These are phyloP conservation scores for Cryptosporidium ryanae DNA, from an alignment of 169 alveolate species.

Conservation along the genomic window DNA sequence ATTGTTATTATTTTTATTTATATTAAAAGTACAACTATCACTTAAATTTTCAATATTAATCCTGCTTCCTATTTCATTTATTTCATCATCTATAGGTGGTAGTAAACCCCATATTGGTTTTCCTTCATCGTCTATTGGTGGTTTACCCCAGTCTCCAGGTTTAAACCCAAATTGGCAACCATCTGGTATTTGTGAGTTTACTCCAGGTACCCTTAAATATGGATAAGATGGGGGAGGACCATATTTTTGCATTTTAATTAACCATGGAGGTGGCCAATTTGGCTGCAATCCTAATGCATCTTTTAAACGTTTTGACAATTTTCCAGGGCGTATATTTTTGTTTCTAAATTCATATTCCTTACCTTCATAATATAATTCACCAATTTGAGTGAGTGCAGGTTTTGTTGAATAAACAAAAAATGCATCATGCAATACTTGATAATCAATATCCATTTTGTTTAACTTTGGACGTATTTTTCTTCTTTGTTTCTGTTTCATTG, in stretches of 20 bases:
- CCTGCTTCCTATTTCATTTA: background rate
- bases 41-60: background rate
- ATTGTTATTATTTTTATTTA: background rate
- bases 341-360: slow-evolving; percentile 95
- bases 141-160: slow-evolving; percentile 95
- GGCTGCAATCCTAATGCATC: slow-evolving; percentile 96
- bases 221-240: slow-evolving; percentile 99
- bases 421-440: slow-evolving; percentile 97
- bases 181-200: slow-evolving; percentile 92
- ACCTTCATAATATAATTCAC: slow-evolving; percentile 98
- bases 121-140: slow-evolving; percentile 65
- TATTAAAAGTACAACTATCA: background rate
- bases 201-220: slow-evolving; percentile 95
- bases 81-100: slow-evolving; percentile 57
- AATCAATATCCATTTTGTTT: slow-evolving; percentile 96
- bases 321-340: slow-evolving; percentile 95
- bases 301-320: slow-evolving; percentile 92
- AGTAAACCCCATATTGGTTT: slow-evolving; percentile 63
- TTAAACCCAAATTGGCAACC: slow-evolving; percentile 87
- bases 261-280: slow-evolving; percentile 97
- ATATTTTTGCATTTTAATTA: slow-evolving; percentile 96
- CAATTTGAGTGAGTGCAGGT: slow-evolving; percentile 94
- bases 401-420: slow-evolving; percentile 96
- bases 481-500: slow-evolving; percentile 94
- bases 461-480: slow-evolving; percentile 97